Percentiles rank a stretch among this genome's conserved stretches.
These are phyloP conservation scores for Saccharomyces hybrid DNA, from an alignment of 1,139 yeast species.

Conservation along the genomic window DNA sequence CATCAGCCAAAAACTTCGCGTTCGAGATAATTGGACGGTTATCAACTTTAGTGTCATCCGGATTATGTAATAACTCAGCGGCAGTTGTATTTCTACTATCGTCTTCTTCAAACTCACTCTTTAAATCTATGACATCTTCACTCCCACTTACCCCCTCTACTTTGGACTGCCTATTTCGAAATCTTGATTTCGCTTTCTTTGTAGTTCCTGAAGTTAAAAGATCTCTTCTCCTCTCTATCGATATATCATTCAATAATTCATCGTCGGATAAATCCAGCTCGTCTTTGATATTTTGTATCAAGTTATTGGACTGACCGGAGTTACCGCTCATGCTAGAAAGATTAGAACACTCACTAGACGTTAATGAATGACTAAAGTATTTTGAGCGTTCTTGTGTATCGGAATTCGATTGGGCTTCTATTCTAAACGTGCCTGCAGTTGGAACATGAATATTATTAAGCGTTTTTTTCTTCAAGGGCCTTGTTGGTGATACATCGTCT, in stretches of 20 bases:
- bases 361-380: background rate
- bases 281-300: background rate
- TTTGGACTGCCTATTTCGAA: background rate
- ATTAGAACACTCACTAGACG: background rate
- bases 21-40: conserved; percentile 28
- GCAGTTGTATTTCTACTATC: conserved; percentile 22
- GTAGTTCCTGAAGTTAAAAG: background rate
- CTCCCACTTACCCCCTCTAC: background rate
- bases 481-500: background rate
- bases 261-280: background rate
- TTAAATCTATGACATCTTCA: conserved; percentile 4
- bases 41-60: conserved; percentile 23
- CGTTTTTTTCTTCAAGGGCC: background rate
- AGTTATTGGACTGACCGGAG: background rate
- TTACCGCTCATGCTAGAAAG: background rate
- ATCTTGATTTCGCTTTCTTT: background rate
- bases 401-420: background rate
- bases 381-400: background rate
- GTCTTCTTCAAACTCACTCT: conserved; percentile 5
- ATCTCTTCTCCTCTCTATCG: background rate
- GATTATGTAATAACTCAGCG: conserved; percentile 29
- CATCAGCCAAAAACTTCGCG: conserved; percentile 28
- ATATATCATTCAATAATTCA: background rate
- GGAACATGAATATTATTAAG: background rate
- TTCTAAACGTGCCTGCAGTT: background rate